phyloP scores from a whole-genome alignment of 352 stramenopile genomes.

The Blastocystis sp. region DNA sequence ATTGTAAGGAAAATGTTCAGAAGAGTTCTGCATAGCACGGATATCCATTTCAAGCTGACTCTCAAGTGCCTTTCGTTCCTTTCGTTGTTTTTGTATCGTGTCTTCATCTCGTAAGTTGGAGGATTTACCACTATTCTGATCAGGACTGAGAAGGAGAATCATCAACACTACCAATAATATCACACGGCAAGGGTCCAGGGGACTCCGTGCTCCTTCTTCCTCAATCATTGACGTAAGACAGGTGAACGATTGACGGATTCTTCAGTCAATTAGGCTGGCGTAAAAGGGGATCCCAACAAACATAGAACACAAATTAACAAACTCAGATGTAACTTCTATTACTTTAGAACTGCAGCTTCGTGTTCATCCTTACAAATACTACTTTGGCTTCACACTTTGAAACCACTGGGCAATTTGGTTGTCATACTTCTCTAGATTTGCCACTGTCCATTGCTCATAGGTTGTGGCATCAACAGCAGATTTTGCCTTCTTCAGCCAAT shows the following conservation, averaged over 20 bases:
- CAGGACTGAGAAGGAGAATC: not conserved
- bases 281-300: not conserved
- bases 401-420: no score
- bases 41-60: constrained; percentile 16
- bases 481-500: no score
- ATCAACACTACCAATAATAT: constrained; percentile 4
- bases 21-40: not conserved
- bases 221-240: not conserved
- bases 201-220: not conserved
- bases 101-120: not conserved
- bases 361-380: no score
- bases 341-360: no score
- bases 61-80: not conserved
- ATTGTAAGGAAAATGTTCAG: constrained; percentile 24
- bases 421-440: no score
- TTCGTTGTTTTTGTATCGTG: not conserved
- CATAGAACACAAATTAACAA: not conserved
- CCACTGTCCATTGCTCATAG: no score
- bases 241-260: not conserved
- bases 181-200: not conserved
- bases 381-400: no score
- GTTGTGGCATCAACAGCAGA: no score
- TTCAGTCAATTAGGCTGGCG: not conserved
- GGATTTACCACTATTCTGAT: not conserved
- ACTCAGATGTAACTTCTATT: not conserved